Conservation (phyloP, 495 filamentous ascomycete genomes). For the Penicillium taxi region DNA sequence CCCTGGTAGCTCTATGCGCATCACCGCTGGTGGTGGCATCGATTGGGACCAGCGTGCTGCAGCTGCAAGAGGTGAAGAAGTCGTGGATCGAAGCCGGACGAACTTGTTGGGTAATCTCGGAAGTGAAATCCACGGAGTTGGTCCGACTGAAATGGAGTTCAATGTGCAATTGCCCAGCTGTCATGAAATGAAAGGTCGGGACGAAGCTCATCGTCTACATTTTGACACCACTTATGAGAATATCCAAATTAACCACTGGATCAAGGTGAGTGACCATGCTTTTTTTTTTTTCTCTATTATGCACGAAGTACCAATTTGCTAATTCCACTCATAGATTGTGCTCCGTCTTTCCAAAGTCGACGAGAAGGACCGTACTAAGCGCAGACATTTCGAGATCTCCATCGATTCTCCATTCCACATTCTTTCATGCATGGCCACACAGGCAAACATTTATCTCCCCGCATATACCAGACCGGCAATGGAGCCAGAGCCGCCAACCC, state of each 20-base stretch:
- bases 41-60: constrained; percentile 53
- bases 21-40: constrained; percentile 75
- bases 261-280: constrained; percentile 61
- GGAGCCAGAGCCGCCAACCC: constrained; percentile 34
- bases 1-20: constrained; percentile 67
- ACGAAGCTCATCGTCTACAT: constrained; percentile 65
- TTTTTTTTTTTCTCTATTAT: not conserved
- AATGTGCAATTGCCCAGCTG: constrained; percentile 92
- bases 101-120: constrained; percentile 79
- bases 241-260: constrained; percentile 97
- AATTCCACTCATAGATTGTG: constrained; percentile 73
- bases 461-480: constrained; percentile 64
- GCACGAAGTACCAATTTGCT: constrained; percentile 5
- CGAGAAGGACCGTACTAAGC: constrained; percentile 66
- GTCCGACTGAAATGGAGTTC: constrained; percentile 95
- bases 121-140: constrained; percentile 57
- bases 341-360: constrained; percentile 90
- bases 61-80: constrained; percentile 52
- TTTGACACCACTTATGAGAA: constrained; percentile 95
- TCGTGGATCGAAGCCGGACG: constrained; percentile 44
- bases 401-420: constrained; percentile 97
- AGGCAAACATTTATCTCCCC: constrained; percentile 82
- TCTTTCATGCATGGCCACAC: constrained; percentile 86
- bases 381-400: constrained; percentile 95
- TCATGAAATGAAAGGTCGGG: constrained; percentile 71